A percentile compares a stretch with the other conserved stretches of the same genome.
phyloP scores from a whole-genome alignment of 139 green algal species.

The Mesotaenium endlicherianum region DNA sequence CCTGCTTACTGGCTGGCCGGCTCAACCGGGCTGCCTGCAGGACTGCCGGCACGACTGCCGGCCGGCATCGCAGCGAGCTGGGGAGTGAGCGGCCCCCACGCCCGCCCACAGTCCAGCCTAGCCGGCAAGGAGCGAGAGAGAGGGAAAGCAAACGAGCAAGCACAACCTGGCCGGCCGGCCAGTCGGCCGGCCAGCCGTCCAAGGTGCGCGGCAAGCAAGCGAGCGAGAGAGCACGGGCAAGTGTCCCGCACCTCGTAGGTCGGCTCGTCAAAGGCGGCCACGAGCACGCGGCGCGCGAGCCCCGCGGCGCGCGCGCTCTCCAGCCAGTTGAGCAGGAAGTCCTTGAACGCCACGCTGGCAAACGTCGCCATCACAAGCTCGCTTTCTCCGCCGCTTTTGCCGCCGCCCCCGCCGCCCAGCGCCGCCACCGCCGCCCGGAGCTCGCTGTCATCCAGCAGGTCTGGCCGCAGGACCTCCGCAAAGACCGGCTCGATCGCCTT shows the following conservation, averaged over 20 bases:
- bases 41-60: not conserved
- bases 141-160: not conserved
- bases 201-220: no score
- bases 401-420: no score
- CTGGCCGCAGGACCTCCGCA: no score
- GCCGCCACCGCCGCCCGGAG: no score
- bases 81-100: not conserved
- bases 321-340: constrained; percentile 31
- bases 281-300: not conserved
- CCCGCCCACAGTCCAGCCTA: not conserved
- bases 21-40: not conserved
- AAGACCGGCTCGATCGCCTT: no score
- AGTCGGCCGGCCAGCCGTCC: not conserved
- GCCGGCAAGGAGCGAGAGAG: not conserved
- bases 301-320: not conserved
- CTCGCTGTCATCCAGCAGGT: no score
- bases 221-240: not conserved
- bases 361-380: constrained; percentile 19
- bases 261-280: not conserved
- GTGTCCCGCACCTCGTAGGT: not conserved
- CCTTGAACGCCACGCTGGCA: constrained; percentile 19
- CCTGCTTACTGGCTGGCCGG: no score
- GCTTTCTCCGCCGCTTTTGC: no score
- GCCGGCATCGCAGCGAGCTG: not conserved
- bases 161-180: not conserved